Percentiles rank a stretch among this genome's conserved stretches.
Conservation (phyloP, 2,329 filamentous ascomycete species). For the Cladosporium austrohemisphaericum region DNA sequence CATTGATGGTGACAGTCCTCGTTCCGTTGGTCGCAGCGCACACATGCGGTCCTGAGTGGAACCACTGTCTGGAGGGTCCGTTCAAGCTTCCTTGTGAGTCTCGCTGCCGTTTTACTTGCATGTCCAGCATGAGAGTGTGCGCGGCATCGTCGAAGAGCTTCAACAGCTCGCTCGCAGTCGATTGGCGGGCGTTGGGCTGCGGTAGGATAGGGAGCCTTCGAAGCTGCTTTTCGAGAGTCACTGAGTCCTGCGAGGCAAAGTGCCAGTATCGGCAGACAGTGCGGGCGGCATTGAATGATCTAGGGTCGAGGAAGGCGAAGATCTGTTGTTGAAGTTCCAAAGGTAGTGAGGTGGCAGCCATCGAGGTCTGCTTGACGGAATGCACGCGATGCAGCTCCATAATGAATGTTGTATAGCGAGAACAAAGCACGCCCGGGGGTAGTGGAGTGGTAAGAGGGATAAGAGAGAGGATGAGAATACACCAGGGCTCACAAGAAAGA, state of each 20-base stretch:
- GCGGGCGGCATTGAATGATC: slow-evolving; percentile 30
- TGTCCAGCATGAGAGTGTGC: slow-evolving; percentile 31
- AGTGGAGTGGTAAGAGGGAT: background rate
- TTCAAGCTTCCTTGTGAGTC: slow-evolving; percentile 21
- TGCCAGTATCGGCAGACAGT: slow-evolving; percentile 34
- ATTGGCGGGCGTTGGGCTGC: slow-evolving; percentile 20
- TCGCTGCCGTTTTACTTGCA: slow-evolving; percentile 22
- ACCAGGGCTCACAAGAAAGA: background rate
- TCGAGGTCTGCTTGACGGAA: slow-evolving; percentile 14
- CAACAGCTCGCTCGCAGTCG: slow-evolving; percentile 23
- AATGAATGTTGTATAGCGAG: background rate
- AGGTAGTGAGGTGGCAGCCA: slow-evolving; percentile 28
- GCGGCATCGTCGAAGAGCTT: slow-evolving; percentile 29
- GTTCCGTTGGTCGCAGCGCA: slow-evolving; percentile 24
- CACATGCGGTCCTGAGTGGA: slow-evolving; percentile 21
- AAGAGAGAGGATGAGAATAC: background rate
- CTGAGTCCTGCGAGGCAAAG: slow-evolving; percentile 29
- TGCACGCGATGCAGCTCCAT: slow-evolving; percentile 14
- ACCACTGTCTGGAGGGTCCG: slow-evolving; percentile 19
- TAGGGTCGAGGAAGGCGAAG: slow-evolving; percentile 31
- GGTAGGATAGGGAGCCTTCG: slow-evolving; percentile 30
- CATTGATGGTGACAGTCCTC: slow-evolving; percentile 28
- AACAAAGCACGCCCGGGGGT: background rate
- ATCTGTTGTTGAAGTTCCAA: slow-evolving; percentile 35
- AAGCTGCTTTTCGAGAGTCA: slow-evolving; percentile 30